Conservation (phyloP, 495 filamentous ascomycete genomes). For the Aspergillus taichungensis region DNA sequence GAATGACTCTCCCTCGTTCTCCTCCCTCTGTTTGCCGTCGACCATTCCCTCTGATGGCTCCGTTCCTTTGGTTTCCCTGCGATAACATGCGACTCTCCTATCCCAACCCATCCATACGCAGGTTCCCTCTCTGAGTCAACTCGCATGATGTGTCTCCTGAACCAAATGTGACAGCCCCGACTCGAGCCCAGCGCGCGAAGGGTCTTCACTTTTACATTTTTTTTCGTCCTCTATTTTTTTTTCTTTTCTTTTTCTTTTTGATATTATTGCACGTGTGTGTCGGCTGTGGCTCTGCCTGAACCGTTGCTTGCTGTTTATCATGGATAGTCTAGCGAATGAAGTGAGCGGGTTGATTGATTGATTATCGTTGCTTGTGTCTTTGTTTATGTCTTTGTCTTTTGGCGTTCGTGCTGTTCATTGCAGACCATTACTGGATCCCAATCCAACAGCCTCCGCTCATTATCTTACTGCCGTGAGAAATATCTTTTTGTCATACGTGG, state of each 20-base stretch:
- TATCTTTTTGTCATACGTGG: too few relatives aligned
- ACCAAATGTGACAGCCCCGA: too few relatives aligned
- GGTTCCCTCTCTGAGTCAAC: not conserved
- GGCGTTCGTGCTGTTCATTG: constrained; percentile 8
- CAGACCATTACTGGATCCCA: too few relatives aligned
- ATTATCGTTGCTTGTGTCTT: constrained; percentile 5
- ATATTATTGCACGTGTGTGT: too few relatives aligned
- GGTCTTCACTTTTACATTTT: too few relatives aligned
- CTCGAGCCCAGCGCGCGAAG: too few relatives aligned
- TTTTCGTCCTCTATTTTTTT: not conserved
- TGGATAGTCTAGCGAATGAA: constrained; percentile 27
- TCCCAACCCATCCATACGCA: not conserved
- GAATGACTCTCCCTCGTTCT: not conserved
- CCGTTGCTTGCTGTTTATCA: constrained; percentile 15
- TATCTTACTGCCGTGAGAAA: too few relatives aligned
- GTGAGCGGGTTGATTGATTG: constrained; percentile 18
- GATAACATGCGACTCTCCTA: not conserved
- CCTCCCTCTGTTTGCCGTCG: not conserved
- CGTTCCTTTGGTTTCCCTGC: not conserved
- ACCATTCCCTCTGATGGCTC: not conserved
- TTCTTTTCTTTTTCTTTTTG: constrained; percentile 6
- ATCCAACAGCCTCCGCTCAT: too few relatives aligned
- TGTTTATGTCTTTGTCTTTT: constrained; percentile 7
- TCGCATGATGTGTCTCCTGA: not conserved
- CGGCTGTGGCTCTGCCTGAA: constrained; percentile 3